Percentiles rank a stretch among this genome's conserved stretches.
These are phyloP conservation scores for Saccharomyces mikatae DNA, from an alignment of 805 yeast species.

Conservation along the genomic window DNA sequence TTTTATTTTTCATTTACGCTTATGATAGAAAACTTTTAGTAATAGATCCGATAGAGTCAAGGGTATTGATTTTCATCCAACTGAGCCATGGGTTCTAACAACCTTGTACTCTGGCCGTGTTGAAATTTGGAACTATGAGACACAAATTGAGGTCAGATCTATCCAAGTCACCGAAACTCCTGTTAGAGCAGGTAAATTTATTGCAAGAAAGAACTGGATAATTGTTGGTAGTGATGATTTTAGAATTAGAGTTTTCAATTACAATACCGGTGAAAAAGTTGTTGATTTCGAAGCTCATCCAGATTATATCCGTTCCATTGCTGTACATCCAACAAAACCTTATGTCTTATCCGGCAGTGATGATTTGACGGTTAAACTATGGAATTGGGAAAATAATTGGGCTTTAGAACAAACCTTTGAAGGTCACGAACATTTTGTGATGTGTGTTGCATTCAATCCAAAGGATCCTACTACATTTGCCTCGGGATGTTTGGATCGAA, in stretches of 20 bases:
- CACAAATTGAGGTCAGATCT: slow-evolving; percentile 69
- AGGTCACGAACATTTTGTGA: slow-evolving; percentile 93
- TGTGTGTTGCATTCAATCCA: slow-evolving; percentile 92
- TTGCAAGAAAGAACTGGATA: slow-evolving; percentile 95
- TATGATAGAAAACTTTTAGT: slow-evolving; percentile 62
- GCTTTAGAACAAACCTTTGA: slow-evolving; percentile 80
- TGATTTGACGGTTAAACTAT: slow-evolving; percentile 82
- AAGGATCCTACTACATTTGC: slow-evolving; percentile 97
- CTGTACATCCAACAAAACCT: slow-evolving; percentile 91
- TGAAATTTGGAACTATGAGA: slow-evolving; percentile 92
- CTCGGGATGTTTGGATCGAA: slow-evolving; percentile 90
- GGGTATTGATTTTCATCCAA: slow-evolving; percentile 95
- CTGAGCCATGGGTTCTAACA: slow-evolving; percentile 93
- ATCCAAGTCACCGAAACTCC: slow-evolving; percentile 95
- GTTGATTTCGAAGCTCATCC: slow-evolving; percentile 97
- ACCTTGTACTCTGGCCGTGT: slow-evolving; percentile 78
- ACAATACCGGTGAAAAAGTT: slow-evolving; percentile 90
- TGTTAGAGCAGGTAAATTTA: slow-evolving; percentile 88
- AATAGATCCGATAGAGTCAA: slow-evolving; percentile 94
- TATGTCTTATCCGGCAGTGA: slow-evolving; percentile 83
- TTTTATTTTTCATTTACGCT: not conserved
- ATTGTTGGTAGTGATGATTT: slow-evolving; percentile 94
- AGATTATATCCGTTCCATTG: slow-evolving; percentile 87
- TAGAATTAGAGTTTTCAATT: slow-evolving; percentile 86
- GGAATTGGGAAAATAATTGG: slow-evolving; percentile 98